Conservation (phyloP, 345 rosid species). For the Zanthoxylum bungeanum region DNA sequence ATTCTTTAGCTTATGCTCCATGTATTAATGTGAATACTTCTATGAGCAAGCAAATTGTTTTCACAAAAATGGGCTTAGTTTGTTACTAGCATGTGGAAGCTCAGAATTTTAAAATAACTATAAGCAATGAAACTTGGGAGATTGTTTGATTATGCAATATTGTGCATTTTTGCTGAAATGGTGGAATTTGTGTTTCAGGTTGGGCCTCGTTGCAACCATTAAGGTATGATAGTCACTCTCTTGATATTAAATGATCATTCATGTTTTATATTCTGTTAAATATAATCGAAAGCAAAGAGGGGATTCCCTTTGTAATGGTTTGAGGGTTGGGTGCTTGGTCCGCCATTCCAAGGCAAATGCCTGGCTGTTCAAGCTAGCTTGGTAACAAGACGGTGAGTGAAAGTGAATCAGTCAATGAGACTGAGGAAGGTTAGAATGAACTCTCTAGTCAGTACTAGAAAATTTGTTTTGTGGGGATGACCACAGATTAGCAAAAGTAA, state of each 20-base stretch:
- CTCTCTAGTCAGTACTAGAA: too few relatives aligned
- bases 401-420: too few relatives aligned
- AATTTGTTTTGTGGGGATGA: neutral
- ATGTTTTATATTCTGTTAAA: neutral
- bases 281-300: too few relatives aligned
- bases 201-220: conserved; percentile 96
- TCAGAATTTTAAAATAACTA: neutral
- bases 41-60: neutral
- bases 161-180: conserved; percentile 16
- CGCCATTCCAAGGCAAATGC: too few relatives aligned
- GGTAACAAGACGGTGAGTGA: too few relatives aligned
- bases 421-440: too few relatives aligned
- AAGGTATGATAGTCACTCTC: conserved; percentile 54
- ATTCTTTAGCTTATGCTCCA: neutral
- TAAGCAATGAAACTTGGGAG: neutral
- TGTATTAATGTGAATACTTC: neutral
- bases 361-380: too few relatives aligned
- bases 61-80: neutral
- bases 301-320: too few relatives aligned
- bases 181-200: conserved; percentile 53
- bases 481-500: neutral
- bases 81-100: neutral
- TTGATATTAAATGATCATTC: neutral
- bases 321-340: too few relatives aligned
- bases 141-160: neutral